A percentile compares a stretch with the other conserved stretches of the same genome.
Conservation (phyloP, 257 asterid species). For the Cruciata laevipes region DNA sequence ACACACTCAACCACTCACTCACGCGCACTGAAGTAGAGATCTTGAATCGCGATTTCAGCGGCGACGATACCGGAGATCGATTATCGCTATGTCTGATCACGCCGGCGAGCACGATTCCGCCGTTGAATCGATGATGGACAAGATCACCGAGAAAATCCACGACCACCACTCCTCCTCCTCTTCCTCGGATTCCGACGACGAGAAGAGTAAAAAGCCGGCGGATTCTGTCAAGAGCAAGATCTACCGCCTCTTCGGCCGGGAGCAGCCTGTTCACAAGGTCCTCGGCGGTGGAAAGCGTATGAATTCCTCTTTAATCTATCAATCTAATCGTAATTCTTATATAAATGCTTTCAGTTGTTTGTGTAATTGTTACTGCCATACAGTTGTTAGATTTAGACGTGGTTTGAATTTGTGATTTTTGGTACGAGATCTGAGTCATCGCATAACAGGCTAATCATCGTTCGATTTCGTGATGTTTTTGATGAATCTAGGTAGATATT, state of each 20-base stretch:
- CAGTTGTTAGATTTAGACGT: background rate
- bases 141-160: conserved; percentile 63
- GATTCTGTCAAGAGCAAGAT: conserved; percentile 50
- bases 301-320: conserved; percentile 1
- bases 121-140: conserved; percentile 57
- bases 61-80: conserved; percentile 28
- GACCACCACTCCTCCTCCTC: conserved; percentile 69
- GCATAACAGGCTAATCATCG: background rate
- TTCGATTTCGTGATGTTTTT: background rate
- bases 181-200: conserved; percentile 61
- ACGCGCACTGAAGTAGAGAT: conserved; percentile 5
- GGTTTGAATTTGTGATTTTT: background rate
- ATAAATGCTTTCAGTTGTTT: background rate
- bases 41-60: conserved; percentile 26
- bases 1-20: conserved; percentile 8
- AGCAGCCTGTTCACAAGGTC: conserved; percentile 71
- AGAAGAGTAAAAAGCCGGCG: conserved; percentile 36
- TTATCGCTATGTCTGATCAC: conserved; percentile 56
- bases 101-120: conserved; percentile 45
- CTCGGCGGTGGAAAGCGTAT: conserved; percentile 93
- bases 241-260: conserved; percentile 90
- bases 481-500: background rate
- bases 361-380: background rate
- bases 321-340: background rate
- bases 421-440: background rate